Conservation (phyloP, 495 filamentous ascomycete species). For the Podospora appendiculata region DNA sequence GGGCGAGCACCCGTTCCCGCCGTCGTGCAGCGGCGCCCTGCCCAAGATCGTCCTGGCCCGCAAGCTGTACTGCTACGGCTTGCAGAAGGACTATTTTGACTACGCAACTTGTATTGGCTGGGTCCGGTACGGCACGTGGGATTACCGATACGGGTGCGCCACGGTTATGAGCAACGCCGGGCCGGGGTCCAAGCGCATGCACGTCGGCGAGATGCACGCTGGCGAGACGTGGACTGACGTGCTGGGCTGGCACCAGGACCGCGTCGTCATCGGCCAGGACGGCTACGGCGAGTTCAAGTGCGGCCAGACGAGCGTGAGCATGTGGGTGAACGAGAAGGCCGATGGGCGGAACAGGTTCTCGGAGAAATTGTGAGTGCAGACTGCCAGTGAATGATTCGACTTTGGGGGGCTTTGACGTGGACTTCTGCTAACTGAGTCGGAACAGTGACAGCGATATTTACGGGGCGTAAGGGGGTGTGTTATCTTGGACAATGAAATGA, state of each 20-base stretch:
- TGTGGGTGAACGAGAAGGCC: slow-evolving; percentile 54
- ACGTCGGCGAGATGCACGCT: slow-evolving; percentile 48
- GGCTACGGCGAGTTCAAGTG: slow-evolving; percentile 52
- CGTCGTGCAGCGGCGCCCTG: slow-evolving; percentile 52
- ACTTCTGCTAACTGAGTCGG: slow-evolving; percentile 3
- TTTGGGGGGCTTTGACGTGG: not conserved
- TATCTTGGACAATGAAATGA: not conserved
- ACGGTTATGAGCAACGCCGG: slow-evolving; percentile 52
- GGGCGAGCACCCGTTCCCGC: slow-evolving; percentile 40
- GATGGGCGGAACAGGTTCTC: slow-evolving; percentile 42
- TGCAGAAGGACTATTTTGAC: slow-evolving; percentile 63
- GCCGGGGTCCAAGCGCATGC: slow-evolving; percentile 48
- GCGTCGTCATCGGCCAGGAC: slow-evolving; percentile 45
- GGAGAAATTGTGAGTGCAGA: slow-evolving; percentile 26
- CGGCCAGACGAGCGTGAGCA: slow-evolving; percentile 43
- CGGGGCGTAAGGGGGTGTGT: slow-evolving; percentile 6
- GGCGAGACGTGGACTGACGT: slow-evolving; percentile 56
- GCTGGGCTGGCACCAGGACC: slow-evolving; percentile 34
- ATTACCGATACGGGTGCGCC: slow-evolving; percentile 45
- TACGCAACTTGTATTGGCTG: slow-evolving; percentile 61
- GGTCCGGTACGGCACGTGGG: slow-evolving; percentile 52
- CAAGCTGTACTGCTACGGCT: slow-evolving; percentile 62
- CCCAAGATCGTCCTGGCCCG: slow-evolving; percentile 55
- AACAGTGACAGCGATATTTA: slow-evolving; percentile 29
- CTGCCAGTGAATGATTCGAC: not conserved